Base-by-base conservation (phyloP, 164 flowering plant species). In the Vitis rupestris region DNA sequence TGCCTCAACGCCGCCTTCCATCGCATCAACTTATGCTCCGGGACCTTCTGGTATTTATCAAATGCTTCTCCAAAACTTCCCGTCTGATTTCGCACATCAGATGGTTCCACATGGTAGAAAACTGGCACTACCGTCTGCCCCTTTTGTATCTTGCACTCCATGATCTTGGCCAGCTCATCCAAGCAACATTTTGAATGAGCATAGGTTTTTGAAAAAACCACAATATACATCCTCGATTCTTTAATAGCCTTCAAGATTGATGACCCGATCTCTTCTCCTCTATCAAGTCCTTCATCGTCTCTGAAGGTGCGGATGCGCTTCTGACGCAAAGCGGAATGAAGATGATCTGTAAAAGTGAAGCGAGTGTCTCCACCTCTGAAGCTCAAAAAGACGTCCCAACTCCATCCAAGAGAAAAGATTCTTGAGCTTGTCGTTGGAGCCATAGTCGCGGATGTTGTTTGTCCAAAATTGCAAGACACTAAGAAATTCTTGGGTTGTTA, bases 151-250 rank as follows among this genome's bases (percentile, higher is more conserved):
- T 10, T 53, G 53, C 60, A 10, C 13, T 70, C 61, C 57, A 70
- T 37, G 11, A 70, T 62, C 61, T n/a, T 63, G 14, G 17, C 61
- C 12, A 70, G 52, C 48, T 70, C 72, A 9, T 63, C 52, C 17
- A 70, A 66, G 47, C 72, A 70, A 48, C 67, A 70, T 10, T 47
- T 70, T 6, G 60, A 60, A 59, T 8, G 10, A 7, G 70, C 70
- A 57, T 55, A 67, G 44, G 49, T 30, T 11, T 9, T 59, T 3
- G 72, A 69, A 19, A 62, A 31, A 8, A 70, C 64, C 13, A 68
- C n/a, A 8, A 68, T 14, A 9, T 50, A 17, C 6, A 69, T 51
- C 52, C 52, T 59, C 1, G 72, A 69, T 7, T 58, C 62, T 50
- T 49, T 14, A 2, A 69, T 69, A 13, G 63, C 70, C n/a, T 67